Percentiles rank a stretch among this genome's conserved stretches.
phyloP scores from a whole-genome alignment of 176 grass and related monocot genomes.

The Echinochloa phyllopogon region DNA sequence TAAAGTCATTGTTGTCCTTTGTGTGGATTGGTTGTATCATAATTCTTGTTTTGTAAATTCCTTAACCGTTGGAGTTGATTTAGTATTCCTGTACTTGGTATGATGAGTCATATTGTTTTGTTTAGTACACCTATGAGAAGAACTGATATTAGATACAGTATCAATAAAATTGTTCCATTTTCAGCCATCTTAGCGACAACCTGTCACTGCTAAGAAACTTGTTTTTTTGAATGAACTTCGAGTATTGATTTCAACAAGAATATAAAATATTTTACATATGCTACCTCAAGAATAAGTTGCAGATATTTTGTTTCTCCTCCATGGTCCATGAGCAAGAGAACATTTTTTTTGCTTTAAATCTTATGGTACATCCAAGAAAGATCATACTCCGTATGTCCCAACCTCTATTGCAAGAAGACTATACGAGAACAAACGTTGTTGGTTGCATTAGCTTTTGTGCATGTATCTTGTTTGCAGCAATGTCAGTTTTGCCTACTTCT shows the following conservation, averaged over 20 bases:
- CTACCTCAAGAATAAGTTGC: neutral
- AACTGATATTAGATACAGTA: neutral
- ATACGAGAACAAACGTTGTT: conserved; percentile 8
- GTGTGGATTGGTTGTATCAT: neutral
- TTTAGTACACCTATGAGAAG: neutral
- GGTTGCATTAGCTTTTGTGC: neutral
- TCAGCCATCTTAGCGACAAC: neutral
- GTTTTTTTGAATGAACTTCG: neutral
- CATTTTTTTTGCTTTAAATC: neutral
- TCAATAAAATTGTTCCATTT: neutral
- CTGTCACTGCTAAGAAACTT: neutral
- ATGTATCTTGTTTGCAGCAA: conserved; percentile 19
- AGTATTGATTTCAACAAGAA: neutral
- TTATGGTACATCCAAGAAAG: neutral
- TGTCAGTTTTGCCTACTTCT: neutral
- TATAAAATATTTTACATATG: conserved; percentile 6
- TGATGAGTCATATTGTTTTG: neutral
- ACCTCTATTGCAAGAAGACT: neutral
- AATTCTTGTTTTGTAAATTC: neutral
- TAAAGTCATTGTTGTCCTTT: neutral
- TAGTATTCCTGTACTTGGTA: neutral
- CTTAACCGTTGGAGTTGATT: neutral
- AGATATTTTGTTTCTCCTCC: neutral
- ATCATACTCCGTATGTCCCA: neutral
- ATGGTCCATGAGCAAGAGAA: neutral